Base-by-base conservation (phyloP, 2,329 filamentous ascomycete genomes). In the Xylariaceae sp. region DNA sequence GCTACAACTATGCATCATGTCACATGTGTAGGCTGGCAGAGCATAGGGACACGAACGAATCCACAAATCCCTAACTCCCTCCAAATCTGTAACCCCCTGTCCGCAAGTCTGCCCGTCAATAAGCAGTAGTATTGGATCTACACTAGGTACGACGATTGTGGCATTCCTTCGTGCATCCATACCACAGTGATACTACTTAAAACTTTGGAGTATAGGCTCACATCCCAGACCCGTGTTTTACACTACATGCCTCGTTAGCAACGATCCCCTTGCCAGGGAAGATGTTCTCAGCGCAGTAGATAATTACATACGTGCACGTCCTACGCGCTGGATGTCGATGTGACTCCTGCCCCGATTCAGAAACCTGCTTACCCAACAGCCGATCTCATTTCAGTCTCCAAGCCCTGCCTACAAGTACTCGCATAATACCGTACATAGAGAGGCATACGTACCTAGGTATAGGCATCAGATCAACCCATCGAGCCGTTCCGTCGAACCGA, bases 381-480 rank as follows among this genome's bases (percentile, higher is more conserved):
- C 53, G 36, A 32, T 21, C n/a, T 19, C 19, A 21, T 45, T 47
- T 18, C 36, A 26, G 29, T 55, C 52, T 49, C 49, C 49, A 46
- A 48, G 18, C 40, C 40, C 30, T 37, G 48, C 46, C 45, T 50
- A 50, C n/a, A n/a, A 50, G 53, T 53, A 46, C 29, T 12, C 8
- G 8, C 26, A 26, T 26, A 26, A 8, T 26, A 26, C 26, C 8
- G 26, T 26, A 26, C 26, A 26, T 26, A 4, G 26, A 26, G 26
- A 34, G 5, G 8, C 10, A 37, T 6, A 5, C n/a, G 4, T 37
- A n/a, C 2, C 2, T 37, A 8, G 15, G 39, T 41, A 18, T 5
- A 41, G 21, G 16, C 18, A n/a, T n/a, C n/a, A 18, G 9, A 43
- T 49, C 34, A 48, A 58, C 56, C 56, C 54, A 49, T 56, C 53